A percentile compares a stretch with the other conserved stretches of the same genome.
Conservation (phyloP, 2,329 filamentous ascomycete species). For the Calonectria pteridis region DNA sequence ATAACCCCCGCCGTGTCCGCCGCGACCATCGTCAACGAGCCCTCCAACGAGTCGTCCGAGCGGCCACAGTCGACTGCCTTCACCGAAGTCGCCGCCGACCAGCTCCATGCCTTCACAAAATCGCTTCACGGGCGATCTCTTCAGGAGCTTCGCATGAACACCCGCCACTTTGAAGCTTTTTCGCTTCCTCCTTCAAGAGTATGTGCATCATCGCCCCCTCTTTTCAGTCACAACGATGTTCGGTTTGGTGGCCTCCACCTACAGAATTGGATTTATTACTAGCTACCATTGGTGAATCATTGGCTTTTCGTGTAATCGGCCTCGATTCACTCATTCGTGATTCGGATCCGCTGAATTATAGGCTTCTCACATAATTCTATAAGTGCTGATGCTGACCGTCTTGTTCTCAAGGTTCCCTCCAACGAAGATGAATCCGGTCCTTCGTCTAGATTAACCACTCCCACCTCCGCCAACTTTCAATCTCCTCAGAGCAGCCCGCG, state of each 20-base stretch:
- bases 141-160: constrained; percentile 85
- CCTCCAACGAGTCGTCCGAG: constrained; percentile 38
- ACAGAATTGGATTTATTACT: background rate
- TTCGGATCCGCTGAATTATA: background rate
- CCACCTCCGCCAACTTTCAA: constrained; percentile 72
- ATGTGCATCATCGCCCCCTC: constrained; percentile 56
- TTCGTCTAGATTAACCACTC: constrained; percentile 73
- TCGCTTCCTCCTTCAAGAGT: constrained; percentile 88
- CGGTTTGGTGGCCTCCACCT: constrained; percentile 11
- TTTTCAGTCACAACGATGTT: constrained; percentile 18
- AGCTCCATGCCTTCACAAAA: constrained; percentile 78
- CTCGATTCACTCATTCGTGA: background rate
- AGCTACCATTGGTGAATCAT: background rate
- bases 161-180: constrained; percentile 90
- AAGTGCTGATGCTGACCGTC: constrained; percentile 45
- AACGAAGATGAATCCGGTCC: constrained; percentile 71
- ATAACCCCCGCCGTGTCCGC: constrained; percentile 65
- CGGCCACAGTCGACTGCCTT: constrained; percentile 46
- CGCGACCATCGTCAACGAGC: constrained; percentile 41
- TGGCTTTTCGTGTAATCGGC: background rate
- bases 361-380: background rate
- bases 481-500: constrained; percentile 78
- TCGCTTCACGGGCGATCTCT: constrained; percentile 80
- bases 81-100: constrained; percentile 65
- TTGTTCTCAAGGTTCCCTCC: constrained; percentile 65